Percentiles rank a stretch among this genome's conserved stretches.
These are phyloP conservation scores for Ophiobolus disseminans DNA, from an alignment of 2,329 filamentous ascomycete species.

Conservation along the genomic window DNA sequence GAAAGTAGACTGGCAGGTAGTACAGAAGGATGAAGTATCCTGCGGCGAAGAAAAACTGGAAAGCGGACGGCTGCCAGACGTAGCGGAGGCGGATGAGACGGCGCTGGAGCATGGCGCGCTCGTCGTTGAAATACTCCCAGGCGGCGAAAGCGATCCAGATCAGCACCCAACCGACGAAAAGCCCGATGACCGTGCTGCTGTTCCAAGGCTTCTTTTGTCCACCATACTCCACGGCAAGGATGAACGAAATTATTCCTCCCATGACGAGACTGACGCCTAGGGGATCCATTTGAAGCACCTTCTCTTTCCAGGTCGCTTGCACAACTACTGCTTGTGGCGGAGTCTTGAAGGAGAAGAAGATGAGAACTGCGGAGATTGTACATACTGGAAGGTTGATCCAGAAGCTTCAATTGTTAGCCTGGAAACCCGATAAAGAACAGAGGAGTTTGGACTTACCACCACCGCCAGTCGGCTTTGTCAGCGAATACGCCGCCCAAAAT, in stretches of 20 bases:
- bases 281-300: slow-evolving; percentile 55
- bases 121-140: slow-evolving; percentile 48
- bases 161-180: slow-evolving; percentile 54
- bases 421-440: background rate
- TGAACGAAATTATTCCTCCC: slow-evolving; percentile 48
- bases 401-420: slow-evolving; percentile 28
- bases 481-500: slow-evolving; percentile 52
- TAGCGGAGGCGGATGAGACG: slow-evolving; percentile 50
- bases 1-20: slow-evolving; percentile 60
- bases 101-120: slow-evolving; percentile 51
- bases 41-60: slow-evolving; percentile 47
- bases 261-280: slow-evolving; percentile 53
- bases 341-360: slow-evolving; percentile 52
- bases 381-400: slow-evolving; percentile 58
- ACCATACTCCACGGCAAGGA: slow-evolving; percentile 58
- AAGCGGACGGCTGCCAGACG: slow-evolving; percentile 45
- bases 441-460: slow-evolving; percentile 37
- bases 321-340: slow-evolving; percentile 35
- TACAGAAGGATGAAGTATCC: slow-evolving; percentile 52
- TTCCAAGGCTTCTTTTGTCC: slow-evolving; percentile 38
- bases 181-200: slow-evolving; percentile 53
- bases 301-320: slow-evolving; percentile 39
- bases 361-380: slow-evolving; percentile 45
- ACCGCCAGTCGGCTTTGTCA: slow-evolving; percentile 49
- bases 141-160: slow-evolving; percentile 45